Evolutionary conservation across 2,329 filamentous ascomycete genomes (phyloP).

Genomic region (Colletotrichum navitas): DNA sequence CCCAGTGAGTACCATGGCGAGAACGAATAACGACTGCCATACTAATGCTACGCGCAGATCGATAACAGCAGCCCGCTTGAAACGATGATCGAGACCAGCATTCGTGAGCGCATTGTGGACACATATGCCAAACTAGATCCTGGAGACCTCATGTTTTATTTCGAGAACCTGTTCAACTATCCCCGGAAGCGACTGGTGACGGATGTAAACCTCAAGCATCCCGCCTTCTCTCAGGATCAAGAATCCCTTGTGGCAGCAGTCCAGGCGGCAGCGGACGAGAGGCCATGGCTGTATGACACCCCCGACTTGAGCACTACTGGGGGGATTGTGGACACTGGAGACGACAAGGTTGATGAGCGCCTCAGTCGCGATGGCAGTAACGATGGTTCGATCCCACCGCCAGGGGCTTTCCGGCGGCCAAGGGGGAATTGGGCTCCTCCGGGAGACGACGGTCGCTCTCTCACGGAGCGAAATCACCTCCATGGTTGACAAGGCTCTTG

Average conservation of each 20-base stretch:
- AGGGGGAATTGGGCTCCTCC: conserved; percentile 55
- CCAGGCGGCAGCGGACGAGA: conserved; percentile 55
- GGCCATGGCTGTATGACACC: conserved; percentile 50
- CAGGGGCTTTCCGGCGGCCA: conserved; percentile 47
- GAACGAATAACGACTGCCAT: neutral
- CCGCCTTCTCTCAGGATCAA: conserved; percentile 59
- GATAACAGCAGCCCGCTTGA: conserved; percentile 31
- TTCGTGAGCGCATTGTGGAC: conserved; percentile 53
- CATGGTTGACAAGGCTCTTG: conserved; percentile 1
- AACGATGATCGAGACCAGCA: conserved; percentile 40
- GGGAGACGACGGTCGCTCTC: conserved; percentile 53
- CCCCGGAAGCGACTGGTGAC: conserved; percentile 59
- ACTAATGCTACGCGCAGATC: conserved; percentile 18
- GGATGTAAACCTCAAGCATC: conserved; percentile 56
- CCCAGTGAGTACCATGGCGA: conserved; percentile 48
- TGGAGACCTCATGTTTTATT: conserved; percentile 61
- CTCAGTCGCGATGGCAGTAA: conserved; percentile 53
- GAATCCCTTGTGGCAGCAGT: conserved; percentile 59
- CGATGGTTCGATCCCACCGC: conserved; percentile 53
- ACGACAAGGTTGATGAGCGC: conserved; percentile 50
- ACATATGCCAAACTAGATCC: conserved; percentile 65
- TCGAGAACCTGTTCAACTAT: conserved; percentile 61
- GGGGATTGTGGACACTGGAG: conserved; percentile 58
- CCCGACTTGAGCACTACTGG: conserved; percentile 51
- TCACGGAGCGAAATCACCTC: conserved; percentile 36